phyloP scores from a whole-genome alignment of 2,329 filamentous ascomycete genomes.

The Phaeosphaeria sp. region DNA sequence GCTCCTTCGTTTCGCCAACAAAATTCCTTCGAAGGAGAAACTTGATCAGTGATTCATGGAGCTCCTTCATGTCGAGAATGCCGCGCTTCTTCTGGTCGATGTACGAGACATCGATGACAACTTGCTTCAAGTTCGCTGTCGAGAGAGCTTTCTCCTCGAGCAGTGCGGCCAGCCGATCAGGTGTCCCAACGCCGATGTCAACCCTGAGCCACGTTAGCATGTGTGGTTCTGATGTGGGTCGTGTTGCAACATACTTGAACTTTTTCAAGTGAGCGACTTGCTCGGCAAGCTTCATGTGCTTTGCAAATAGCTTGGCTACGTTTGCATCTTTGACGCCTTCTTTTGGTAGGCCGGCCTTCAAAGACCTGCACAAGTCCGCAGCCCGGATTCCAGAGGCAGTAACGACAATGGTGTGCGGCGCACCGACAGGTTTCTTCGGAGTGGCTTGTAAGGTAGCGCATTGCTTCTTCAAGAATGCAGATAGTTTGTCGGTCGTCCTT shows the following conservation, averaged over 20 bases:
- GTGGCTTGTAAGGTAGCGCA: slow-evolving; percentile 67
- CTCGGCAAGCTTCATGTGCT: slow-evolving; percentile 95
- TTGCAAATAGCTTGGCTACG: slow-evolving; percentile 93
- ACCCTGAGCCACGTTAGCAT: slow-evolving; percentile 60
- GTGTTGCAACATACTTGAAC: slow-evolving; percentile 56
- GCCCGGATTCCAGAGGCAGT: slow-evolving; percentile 83
- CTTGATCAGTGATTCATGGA: slow-evolving; percentile 78
- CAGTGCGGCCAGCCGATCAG: slow-evolving; percentile 79
- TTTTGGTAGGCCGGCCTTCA: slow-evolving; percentile 64
- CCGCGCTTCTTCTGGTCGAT: slow-evolving; percentile 95
- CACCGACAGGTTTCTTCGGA: slow-evolving; percentile 66
- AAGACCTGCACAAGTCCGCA: slow-evolving; percentile 81
- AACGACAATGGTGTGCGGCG: slow-evolving; percentile 84
- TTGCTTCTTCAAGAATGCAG: slow-evolving; percentile 77
- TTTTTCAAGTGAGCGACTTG: slow-evolving; percentile 77
- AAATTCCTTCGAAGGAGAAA: slow-evolving; percentile 76
- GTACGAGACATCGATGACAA: slow-evolving; percentile 90
- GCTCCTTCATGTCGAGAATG: slow-evolving; percentile 94
- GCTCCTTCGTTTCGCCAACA: slow-evolving; percentile 48
- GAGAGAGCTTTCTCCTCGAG: slow-evolving; percentile 81
- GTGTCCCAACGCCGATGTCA: slow-evolving; percentile 90
- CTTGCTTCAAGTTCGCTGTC: slow-evolving; percentile 72
- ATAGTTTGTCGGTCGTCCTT: slow-evolving; percentile 74
- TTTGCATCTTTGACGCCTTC: slow-evolving; percentile 67
- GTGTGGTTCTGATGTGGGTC: no score